A percentile compares a stretch with the other conserved stretches of the same genome.
phyloP scores from a whole-genome alignment of 1,139 yeast species.

The Magnusiomyces magnusii region DNA sequence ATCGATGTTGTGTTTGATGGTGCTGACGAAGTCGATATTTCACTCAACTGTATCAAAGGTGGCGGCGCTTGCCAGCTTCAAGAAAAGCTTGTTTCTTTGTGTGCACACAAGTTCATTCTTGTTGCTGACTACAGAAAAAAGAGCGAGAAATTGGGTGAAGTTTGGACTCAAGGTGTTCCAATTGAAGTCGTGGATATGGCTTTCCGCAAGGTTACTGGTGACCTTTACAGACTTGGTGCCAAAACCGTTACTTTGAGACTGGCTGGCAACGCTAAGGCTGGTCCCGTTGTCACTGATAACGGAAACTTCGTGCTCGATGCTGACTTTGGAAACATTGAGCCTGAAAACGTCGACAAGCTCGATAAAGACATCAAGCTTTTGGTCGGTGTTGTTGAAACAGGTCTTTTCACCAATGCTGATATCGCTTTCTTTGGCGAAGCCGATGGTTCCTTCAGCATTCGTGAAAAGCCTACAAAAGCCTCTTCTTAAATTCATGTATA shows the following conservation, averaged over 20 bases:
- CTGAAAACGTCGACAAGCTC: conserved; percentile 41
- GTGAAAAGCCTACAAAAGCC: neutral
- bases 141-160: conserved; percentile 57
- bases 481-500: neutral
- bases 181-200: conserved; percentile 92
- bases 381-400: conserved; percentile 97
- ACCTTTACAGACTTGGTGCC: conserved; percentile 59
- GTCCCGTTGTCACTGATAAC: conserved; percentile 97
- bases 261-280: conserved; percentile 92
- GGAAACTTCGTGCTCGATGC: conserved; percentile 92
- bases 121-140: conserved; percentile 92
- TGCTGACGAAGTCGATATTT: conserved; percentile 89
- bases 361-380: conserved; percentile 61
- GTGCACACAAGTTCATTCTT: conserved; percentile 67
- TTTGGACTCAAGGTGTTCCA: conserved; percentile 90
- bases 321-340: conserved; percentile 77
- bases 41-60: conserved; percentile 86
- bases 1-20: conserved; percentile 96
- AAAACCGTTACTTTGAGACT: conserved; percentile 59
- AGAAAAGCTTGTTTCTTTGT: conserved; percentile 86
- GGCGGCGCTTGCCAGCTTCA: conserved; percentile 99
- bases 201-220: conserved; percentile 63
- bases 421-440: conserved; percentile 86
- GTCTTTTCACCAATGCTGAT: conserved; percentile 69
- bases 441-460: conserved; percentile 43